A percentile compares a stretch with the other conserved stretches of the same genome.
Conservation (phyloP, 73 alveolate genomes). For the Uronychia setigera region DNA sequence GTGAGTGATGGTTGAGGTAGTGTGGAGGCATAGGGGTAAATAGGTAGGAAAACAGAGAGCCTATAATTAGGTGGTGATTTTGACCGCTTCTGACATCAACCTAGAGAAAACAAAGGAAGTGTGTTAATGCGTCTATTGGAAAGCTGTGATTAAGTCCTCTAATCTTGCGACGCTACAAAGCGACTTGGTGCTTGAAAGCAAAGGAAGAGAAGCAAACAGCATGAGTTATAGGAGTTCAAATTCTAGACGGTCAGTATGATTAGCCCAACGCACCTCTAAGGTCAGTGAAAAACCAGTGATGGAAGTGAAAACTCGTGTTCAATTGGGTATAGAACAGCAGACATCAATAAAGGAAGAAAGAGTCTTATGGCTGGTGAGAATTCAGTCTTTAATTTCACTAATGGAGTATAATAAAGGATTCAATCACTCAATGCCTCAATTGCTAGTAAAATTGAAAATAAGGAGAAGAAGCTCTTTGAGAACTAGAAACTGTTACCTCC, state of each 20-base stretch:
- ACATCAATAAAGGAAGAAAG: background rate
- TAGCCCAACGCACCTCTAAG: background rate
- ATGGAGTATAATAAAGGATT: background rate
- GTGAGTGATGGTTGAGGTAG: conserved; percentile 4
- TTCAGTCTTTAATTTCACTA: background rate
- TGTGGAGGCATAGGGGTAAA: background rate
- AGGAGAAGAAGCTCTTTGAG: background rate
- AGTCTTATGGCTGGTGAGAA: background rate
- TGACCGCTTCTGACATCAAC: background rate
- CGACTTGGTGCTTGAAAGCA: background rate
- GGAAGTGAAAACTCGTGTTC: background rate
- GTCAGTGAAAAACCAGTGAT: background rate
- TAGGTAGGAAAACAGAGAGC: background rate
- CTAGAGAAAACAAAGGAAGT: background rate
- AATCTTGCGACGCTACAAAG: background rate
- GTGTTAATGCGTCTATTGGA: background rate
- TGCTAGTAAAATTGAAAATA: background rate
- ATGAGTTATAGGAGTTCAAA: background rate
- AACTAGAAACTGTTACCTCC: background rate
- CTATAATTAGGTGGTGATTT: no score
- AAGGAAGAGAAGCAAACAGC: background rate
- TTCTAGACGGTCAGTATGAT: background rate
- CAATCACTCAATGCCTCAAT: background rate
- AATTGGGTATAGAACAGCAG: background rate
- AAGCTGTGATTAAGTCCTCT: background rate